Conservation (phyloP, 129 eudicot genomes). For the Escallonia herrerae region DNA sequence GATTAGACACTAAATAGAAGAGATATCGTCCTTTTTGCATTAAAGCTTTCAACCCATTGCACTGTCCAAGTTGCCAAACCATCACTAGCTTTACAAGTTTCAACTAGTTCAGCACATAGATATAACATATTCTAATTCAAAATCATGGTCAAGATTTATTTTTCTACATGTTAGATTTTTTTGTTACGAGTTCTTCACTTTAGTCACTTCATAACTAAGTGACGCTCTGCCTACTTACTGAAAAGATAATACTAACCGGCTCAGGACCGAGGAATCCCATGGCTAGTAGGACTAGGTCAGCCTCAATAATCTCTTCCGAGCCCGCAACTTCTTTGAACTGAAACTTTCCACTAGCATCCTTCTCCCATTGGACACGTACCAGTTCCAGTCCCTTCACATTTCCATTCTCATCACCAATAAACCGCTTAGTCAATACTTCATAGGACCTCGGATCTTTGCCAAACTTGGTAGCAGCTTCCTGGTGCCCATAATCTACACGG, state of each 20-base stretch:
- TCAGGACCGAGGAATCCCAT: slow-evolving; percentile 99
- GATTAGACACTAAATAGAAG: too few species aligned
- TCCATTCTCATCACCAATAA: slow-evolving; percentile 86
- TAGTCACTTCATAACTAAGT: too few species aligned
- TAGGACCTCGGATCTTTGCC: slow-evolving; percentile 94
- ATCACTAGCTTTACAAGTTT: too few species aligned
- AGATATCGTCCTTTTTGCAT: too few species aligned
- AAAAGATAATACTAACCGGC: slow-evolving; percentile 45
- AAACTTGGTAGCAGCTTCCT: slow-evolving; percentile 86
- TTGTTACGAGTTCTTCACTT: too few species aligned
- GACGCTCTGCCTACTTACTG: too few species aligned
- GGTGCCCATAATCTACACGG: slow-evolving; percentile 99
- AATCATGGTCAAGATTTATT: too few species aligned
- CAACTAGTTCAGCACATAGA: too few species aligned
- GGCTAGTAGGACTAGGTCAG: slow-evolving; percentile 83
- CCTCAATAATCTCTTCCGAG: slow-evolving; percentile 71
- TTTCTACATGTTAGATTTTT: too few species aligned
- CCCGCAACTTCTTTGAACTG: slow-evolving; percentile 96
- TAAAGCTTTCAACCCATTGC: too few species aligned
- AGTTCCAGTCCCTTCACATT: slow-evolving; percentile 75
- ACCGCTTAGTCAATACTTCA: slow-evolving; percentile 86
- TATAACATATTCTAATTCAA: too few species aligned
- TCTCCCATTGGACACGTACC: slow-evolving; percentile 80
- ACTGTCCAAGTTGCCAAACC: too few species aligned
- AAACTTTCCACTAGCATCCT: slow-evolving; percentile 85